Conservation (phyloP, 805 yeast genomes). For the Ogataea sp. region DNA sequence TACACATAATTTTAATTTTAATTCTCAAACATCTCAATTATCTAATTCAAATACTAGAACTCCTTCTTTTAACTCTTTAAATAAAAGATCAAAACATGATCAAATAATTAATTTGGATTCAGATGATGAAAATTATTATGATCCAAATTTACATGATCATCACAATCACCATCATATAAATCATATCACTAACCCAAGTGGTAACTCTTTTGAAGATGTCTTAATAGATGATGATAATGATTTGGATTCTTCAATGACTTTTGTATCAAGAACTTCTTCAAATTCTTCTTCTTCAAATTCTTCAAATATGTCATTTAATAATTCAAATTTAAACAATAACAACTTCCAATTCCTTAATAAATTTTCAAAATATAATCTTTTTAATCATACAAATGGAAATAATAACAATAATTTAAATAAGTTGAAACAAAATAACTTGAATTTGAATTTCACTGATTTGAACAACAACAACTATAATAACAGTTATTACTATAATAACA, state of each 20-base stretch:
- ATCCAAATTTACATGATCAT: conserved; percentile 13
- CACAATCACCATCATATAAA: background rate
- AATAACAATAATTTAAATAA: conserved; percentile 1
- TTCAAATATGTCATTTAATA: no score
- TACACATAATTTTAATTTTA: no score
- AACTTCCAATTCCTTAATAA: no score
- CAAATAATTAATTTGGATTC: conserved; percentile 33
- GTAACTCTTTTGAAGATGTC: conserved; percentile 7
- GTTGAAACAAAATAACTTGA: no score
- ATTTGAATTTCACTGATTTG: no score
- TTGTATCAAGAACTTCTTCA: conserved; percentile 6
- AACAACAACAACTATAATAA: no score
- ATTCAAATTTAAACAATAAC: no score
- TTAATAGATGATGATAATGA: conserved; percentile 1
- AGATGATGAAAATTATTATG: conserved; percentile 28
- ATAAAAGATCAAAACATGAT: conserved; percentile 2
- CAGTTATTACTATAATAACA: no score
- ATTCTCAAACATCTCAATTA: no score
- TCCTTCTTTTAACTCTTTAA: background rate
- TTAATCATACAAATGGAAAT: background rate
- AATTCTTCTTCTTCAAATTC: conserved; percentile 6
- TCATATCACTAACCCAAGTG: background rate
- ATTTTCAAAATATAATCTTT: background rate
- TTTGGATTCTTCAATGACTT: background rate
- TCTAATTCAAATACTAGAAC: background rate